Conservation (phyloP, 2,329 filamentous ascomycete genomes). For the Fusarium xylarioides region DNA sequence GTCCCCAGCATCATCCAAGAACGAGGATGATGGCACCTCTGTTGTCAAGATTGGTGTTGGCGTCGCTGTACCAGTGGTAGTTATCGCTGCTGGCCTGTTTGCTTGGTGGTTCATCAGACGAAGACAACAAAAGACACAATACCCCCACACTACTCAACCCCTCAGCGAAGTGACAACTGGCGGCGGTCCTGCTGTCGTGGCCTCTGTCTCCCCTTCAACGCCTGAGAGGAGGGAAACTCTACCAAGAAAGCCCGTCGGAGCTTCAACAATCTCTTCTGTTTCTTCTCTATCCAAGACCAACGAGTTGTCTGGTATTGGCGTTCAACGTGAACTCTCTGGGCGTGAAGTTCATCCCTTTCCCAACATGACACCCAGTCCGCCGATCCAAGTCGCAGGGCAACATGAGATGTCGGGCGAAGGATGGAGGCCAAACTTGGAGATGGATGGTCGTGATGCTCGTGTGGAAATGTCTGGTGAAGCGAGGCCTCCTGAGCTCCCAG, state of each 20-base stretch:
- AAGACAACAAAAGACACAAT: conserved; percentile 6
- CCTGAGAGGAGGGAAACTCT: conserved; percentile 22
- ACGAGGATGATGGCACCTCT: conserved; percentile 1
- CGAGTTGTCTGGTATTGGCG: conserved; percentile 23
- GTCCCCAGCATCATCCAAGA: conserved; percentile 21
- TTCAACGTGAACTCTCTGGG: conserved; percentile 29
- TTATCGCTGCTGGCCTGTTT: conserved; percentile 11
- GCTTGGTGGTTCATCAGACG: conserved; percentile 26
- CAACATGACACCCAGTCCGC: conserved; percentile 27
- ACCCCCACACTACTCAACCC: background rate
- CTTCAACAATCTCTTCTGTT: conserved; percentile 31
- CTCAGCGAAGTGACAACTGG: conserved; percentile 18
- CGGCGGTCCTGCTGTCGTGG: background rate
- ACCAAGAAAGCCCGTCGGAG: conserved; percentile 30
- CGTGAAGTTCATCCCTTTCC: conserved; percentile 24
- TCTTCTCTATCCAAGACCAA: conserved; percentile 33
- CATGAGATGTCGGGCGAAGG: conserved; percentile 35
- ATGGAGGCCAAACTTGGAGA: conserved; percentile 31
- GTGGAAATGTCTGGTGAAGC: conserved; percentile 31
- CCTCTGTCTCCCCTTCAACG: background rate
- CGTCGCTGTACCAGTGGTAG: conserved; percentile 24
- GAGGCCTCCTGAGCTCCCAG: conserved; percentile 27
- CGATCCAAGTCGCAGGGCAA: conserved; percentile 29
- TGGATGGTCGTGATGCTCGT: conserved; percentile 28
- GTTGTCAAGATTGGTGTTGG: conserved; percentile 37